Base-by-base conservation (phyloP, 495 filamentous ascomycete species). In the Daldinia vernicosa region DNA sequence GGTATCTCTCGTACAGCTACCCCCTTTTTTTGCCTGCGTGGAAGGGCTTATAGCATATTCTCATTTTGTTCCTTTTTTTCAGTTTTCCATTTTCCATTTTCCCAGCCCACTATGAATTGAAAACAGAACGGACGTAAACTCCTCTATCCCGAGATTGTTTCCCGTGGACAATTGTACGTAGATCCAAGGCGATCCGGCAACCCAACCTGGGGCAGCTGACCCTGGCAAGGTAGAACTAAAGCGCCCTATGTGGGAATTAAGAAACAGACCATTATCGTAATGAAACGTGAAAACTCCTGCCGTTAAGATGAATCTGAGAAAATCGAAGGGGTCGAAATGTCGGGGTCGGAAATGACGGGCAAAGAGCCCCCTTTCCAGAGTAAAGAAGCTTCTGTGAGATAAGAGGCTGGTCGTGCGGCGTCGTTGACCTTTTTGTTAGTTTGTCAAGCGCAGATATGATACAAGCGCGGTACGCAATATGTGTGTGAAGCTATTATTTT, bases 381-480 rank as follows among this genome's bases (percentile, higher is more conserved):
- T 14, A 28, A 57, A 33, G 11, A 15, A n/a, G 27, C 24, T 17
- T 60, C 6, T 28, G 24, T 45, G 24, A 11, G 5, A 24, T 58
- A 15, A 40, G 14, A 55, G 53, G 59, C 39, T 28, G 51, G 55
- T 68, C 60, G 55, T 67, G 37, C 60, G 63, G 63, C 60, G 50
- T 61, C 22, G 60, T 61, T 57, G 37, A 65, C 50, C 33, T 59
- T 65, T 62, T 54, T 59, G 22, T 26, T 50, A 53, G 22, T 65
- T 60, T 72, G 65, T 60, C 12, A 71, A 63, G 39, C 33, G 64
- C 30, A 35, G 61, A 68, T 68, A 72, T 72, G 65, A 65, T 72
- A 65, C 64, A 68, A n/a, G 51, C 60, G 64, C 47, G 30, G 51
- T n/a, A 26, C 33, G 60, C 54, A 64, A 9, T 51, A 40, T 67